phyloP scores from a whole-genome alignment of 2,329 filamentous ascomycete genomes.

The Ophiostoma quercus region DNA sequence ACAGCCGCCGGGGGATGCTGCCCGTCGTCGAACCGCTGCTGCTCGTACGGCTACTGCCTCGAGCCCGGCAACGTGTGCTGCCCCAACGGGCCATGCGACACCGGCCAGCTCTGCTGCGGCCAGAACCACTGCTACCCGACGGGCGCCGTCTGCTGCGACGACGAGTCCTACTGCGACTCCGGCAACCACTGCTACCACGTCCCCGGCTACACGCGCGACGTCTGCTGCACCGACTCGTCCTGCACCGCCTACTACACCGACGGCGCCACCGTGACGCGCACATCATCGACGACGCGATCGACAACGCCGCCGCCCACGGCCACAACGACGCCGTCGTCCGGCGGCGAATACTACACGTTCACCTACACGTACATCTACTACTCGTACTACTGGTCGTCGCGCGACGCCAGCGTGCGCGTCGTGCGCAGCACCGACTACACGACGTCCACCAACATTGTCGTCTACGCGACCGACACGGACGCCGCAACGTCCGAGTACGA shows the following conservation, averaged over 20 bases:
- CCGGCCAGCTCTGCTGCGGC: not conserved
- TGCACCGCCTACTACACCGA: conserved; percentile 5
- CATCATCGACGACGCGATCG: conserved; percentile 22
- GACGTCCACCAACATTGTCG: not conserved
- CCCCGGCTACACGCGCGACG: conserved; percentile 6
- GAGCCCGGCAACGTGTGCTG: not conserved
- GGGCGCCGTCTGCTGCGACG: conserved; percentile 27
- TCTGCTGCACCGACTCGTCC: conserved; percentile 30
- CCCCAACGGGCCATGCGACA: not conserved
- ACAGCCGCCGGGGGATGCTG: not conserved
- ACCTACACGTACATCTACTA: conserved; percentile 30
- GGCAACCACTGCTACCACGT: conserved; percentile 29
- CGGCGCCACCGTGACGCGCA: conserved; percentile 10
- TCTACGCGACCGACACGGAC: not conserved
- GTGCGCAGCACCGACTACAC: not conserved
- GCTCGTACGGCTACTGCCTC: not conserved
- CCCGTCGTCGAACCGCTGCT: not conserved
- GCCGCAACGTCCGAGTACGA: not conserved
- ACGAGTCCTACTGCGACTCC: conserved; percentile 27
- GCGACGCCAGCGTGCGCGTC: conserved; percentile 16
- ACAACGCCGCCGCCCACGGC: conserved; percentile 22
- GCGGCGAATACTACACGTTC: conserved; percentile 28
- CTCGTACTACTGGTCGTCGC: conserved; percentile 29
- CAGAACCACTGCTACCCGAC: not conserved
- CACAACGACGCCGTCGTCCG: not conserved